Evolutionary conservation across 2,329 filamentous ascomycete genomes (phyloP).

Genomic region (Claviceps lovelessii): DNA sequence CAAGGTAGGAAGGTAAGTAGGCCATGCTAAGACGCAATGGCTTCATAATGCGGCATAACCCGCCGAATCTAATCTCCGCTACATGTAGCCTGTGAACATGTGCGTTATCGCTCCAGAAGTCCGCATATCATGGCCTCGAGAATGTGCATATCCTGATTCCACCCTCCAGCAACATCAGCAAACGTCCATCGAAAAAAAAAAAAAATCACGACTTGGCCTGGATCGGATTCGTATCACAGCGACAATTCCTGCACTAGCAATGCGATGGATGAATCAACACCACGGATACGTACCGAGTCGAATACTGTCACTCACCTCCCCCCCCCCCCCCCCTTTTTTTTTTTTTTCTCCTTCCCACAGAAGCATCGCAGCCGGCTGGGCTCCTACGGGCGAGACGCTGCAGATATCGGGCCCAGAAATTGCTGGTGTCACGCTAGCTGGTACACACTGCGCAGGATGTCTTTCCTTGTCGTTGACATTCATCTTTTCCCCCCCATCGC

Average conservation of each 20-base stretch:
- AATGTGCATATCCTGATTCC: too few relatives aligned
- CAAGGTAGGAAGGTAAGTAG: too few relatives aligned
- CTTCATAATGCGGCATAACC: neutral
- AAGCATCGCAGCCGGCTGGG: neutral
- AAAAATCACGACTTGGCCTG: too few relatives aligned
- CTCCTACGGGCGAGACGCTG: neutral
- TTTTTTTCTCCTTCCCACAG: neutral
- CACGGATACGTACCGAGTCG: neutral
- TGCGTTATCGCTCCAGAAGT: neutral
- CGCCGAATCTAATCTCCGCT: neutral
- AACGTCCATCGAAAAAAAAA: too few relatives aligned
- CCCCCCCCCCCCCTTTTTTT: too few relatives aligned
- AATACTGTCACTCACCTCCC: neutral
- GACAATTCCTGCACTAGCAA: neutral
- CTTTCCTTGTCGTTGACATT: neutral
- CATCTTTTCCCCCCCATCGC: neutral
- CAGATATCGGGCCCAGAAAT: neutral
- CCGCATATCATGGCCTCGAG: neutral
- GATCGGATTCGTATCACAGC: neutral
- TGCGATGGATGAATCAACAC: neutral
- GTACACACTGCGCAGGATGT: neutral
- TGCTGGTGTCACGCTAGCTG: neutral
- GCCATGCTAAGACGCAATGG: neutral
- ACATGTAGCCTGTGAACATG: neutral
- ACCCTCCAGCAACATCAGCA: too few relatives aligned